These are phyloP conservation scores for Coprinellus aureogranulatus DNA, from an alignment of 768 basidiomycete species.

Conservation along the genomic window DNA sequence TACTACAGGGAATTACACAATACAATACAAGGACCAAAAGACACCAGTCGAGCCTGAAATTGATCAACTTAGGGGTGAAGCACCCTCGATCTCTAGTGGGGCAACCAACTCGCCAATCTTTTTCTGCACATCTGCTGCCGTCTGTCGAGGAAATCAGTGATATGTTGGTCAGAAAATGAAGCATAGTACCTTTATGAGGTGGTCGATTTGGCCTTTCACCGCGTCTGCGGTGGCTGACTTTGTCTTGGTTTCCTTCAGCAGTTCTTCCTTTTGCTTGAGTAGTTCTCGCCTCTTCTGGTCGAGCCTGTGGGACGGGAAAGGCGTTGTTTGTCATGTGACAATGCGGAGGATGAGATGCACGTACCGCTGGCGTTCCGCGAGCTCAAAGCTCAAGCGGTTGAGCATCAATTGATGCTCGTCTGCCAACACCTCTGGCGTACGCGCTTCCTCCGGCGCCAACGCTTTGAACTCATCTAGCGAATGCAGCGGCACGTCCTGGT, in stretches of 20 bases:
- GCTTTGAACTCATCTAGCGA: slow-evolving; percentile 62
- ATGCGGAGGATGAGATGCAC: slow-evolving; percentile 14
- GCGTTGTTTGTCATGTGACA: not conserved
- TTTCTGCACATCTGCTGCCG: slow-evolving; percentile 70
- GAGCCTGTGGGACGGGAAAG: slow-evolving; percentile 44
- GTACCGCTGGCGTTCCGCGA: slow-evolving; percentile 84
- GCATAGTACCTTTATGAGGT: slow-evolving; percentile 62
- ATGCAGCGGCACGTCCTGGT: slow-evolving; percentile 83
- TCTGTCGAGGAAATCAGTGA: slow-evolving; percentile 35
- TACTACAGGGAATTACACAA: slow-evolving; percentile 24
- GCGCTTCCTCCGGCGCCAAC: slow-evolving; percentile 68
- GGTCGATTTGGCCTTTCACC: slow-evolving; percentile 76
- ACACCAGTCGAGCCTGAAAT: slow-evolving; percentile 5
- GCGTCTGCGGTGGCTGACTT: slow-evolving; percentile 71
- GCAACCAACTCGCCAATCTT: slow-evolving; percentile 69
- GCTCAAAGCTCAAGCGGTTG: slow-evolving; percentile 82
- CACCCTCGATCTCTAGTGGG: slow-evolving; percentile 29
- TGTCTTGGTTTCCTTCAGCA: slow-evolving; percentile 77
- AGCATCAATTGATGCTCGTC: slow-evolving; percentile 86
- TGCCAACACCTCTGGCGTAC: slow-evolving; percentile 55
- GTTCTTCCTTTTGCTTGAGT: slow-evolving; percentile 66
- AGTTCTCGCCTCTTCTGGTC: slow-evolving; percentile 72
- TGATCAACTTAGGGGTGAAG: not conserved
- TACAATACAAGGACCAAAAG: slow-evolving; percentile 10
- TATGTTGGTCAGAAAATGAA: slow-evolving; percentile 1